Conservation (phyloP, 2,329 filamentous ascomycete species). For the Colletotrichum echinochloae region DNA sequence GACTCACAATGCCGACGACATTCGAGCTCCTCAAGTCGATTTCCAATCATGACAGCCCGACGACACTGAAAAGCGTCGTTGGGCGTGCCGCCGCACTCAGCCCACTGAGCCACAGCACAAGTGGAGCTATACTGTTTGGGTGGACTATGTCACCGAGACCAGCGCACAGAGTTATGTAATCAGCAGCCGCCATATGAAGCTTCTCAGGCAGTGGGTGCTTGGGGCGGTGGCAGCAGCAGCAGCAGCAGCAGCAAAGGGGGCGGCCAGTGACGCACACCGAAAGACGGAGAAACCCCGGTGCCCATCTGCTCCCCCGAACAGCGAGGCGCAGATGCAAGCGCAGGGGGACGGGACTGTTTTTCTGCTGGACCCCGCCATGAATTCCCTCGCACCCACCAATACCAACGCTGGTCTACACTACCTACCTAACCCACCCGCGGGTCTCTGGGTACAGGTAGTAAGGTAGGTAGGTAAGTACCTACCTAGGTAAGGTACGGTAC, state of each 20-base stretch:
- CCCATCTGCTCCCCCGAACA: neutral
- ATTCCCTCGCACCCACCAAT: constrained; percentile 32
- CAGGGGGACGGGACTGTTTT: constrained; percentile 10
- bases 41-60: neutral
- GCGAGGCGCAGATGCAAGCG: neutral
- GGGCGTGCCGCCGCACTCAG: neutral
- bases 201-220: neutral
- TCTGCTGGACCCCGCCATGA: constrained; percentile 23
- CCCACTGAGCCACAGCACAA: neutral
- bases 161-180: neutral
- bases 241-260: constrained; percentile 1
- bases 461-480: too few species aligned
- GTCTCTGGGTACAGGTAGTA: constrained; percentile 10
- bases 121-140: neutral
- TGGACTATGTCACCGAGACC: neutral
- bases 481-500: neutral
- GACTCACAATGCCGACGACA: neutral
- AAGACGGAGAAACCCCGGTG: constrained; percentile 32
- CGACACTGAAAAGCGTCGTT: neutral
- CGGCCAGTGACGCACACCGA: constrained; percentile 40
- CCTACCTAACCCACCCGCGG: constrained; percentile 15
- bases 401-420: constrained; percentile 19
- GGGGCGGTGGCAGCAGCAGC: neutral
- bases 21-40: neutral
- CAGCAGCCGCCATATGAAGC: constrained; percentile 6